A percentile compares a stretch with the other conserved stretches of the same genome.
Evolutionary conservation across 257 asterid species (phyloP).

Genomic region (Nicotiana knightiana): DNA sequence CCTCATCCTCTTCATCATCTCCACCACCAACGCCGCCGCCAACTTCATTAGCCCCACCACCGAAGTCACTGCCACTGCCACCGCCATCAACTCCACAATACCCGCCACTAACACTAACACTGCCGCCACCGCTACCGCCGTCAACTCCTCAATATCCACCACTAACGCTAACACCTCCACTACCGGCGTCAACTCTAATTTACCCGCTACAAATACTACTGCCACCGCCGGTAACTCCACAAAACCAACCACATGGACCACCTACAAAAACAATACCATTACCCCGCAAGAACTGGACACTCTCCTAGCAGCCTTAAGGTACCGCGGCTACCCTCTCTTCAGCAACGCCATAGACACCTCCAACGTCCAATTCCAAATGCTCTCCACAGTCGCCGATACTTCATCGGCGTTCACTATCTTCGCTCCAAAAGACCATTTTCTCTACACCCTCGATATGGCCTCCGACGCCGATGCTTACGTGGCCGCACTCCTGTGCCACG

Average conservation of each 20-base stretch:
- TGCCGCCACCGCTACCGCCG: background rate
- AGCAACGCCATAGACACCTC: slow-evolving; percentile 63
- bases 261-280: background rate
- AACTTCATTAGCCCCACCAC: slow-evolving; percentile 3
- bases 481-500: slow-evolving; percentile 53
- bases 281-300: slow-evolving; percentile 22
- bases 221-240: slow-evolving; percentile 13
- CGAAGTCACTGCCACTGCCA: background rate
- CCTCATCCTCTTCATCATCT: slow-evolving; percentile 12
- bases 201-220: background rate
- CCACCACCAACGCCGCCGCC: slow-evolving; percentile 10
- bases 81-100: slow-evolving; percentile 9
- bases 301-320: slow-evolving; percentile 28
- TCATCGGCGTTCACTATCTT: slow-evolving; percentile 38
- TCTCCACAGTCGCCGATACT: slow-evolving; percentile 11
- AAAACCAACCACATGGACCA: no score
- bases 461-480: slow-evolving; percentile 46
- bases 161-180: background rate
- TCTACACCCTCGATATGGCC: slow-evolving; percentile 54
- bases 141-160: slow-evolving; percentile 13
- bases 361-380: slow-evolving; percentile 51
- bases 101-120: background rate
- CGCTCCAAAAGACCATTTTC: slow-evolving; percentile 40
- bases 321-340: slow-evolving; percentile 49
- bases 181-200: slow-evolving; percentile 7